A percentile compares a stretch with the other conserved stretches of the same genome.
phyloP scores from a whole-genome alignment of 2,329 filamentous ascomycete genomes.

The Tolypocladium endophyticum region DNA sequence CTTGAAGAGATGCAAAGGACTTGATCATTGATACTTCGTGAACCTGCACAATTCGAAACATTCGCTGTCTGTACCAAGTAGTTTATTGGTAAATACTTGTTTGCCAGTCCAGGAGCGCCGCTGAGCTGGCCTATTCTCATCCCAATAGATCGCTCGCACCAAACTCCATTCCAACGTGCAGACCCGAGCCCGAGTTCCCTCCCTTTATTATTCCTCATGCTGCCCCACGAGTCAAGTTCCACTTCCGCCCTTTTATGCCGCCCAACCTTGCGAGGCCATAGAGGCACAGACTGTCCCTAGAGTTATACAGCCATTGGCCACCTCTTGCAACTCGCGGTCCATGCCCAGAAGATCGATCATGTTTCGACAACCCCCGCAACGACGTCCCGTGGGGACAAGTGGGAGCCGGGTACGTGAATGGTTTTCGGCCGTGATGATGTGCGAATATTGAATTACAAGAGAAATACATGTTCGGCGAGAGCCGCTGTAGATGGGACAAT shows the following conservation, averaged over 20 bases:
- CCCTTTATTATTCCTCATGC: not conserved
- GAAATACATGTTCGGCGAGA: not conserved
- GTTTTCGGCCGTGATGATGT: not conserved
- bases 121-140: not conserved
- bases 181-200: not conserved
- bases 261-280: not conserved
- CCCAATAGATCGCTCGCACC: not conserved
- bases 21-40: not conserved
- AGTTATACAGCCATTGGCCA: not conserved
- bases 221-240: not conserved
- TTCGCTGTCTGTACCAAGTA: not conserved
- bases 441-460: not conserved
- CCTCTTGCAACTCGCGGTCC: not conserved
- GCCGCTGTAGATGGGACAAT: not conserved
- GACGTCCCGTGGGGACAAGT: not conserved
- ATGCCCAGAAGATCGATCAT: not conserved
- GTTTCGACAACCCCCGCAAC: not conserved
- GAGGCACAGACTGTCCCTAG: not conserved
- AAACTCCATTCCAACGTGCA: not conserved
- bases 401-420: not conserved
- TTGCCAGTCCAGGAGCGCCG: not conserved
- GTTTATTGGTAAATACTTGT: not conserved
- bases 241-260: not conserved
- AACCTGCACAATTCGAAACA: not conserved
- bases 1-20: not conserved